These are phyloP conservation scores for Mediolabrus comicus DNA, from an alignment of 108 stramenopile species.

Conservation along the genomic window DNA sequence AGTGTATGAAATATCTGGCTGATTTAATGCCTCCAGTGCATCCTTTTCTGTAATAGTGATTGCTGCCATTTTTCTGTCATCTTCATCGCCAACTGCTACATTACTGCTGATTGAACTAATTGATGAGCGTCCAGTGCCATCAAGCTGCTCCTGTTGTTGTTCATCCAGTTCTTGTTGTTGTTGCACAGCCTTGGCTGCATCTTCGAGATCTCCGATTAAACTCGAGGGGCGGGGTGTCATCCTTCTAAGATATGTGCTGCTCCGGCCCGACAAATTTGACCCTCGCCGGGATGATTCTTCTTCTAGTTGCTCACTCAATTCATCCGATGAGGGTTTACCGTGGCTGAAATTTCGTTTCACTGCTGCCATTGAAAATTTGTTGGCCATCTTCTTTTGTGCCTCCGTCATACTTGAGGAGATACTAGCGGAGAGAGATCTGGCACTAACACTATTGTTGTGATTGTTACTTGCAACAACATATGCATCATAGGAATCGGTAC, in stretches of 20 bases:
- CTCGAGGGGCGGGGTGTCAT: background rate
- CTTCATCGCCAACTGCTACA: slow-evolving; percentile 25
- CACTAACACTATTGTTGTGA: background rate
- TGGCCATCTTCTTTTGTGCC: background rate
- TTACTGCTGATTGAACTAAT: slow-evolving; percentile 19
- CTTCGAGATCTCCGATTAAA: background rate
- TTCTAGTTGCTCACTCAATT: too few species aligned
- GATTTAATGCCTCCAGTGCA: background rate
- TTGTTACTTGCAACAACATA: background rate
- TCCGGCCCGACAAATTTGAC: background rate
- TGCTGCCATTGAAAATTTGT: background rate
- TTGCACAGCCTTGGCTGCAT: too few species aligned
- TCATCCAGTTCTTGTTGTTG: background rate
- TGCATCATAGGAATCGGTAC: too few species aligned
- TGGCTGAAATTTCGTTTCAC: background rate
- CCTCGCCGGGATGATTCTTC: background rate
- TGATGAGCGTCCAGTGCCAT: too few species aligned
- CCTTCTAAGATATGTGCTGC: too few species aligned
- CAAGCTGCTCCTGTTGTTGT: background rate
- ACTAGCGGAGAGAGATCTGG: background rate
- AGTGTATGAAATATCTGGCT: background rate
- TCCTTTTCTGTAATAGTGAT: slow-evolving; percentile 1
- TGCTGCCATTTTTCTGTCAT: background rate
- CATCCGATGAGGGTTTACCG: background rate
- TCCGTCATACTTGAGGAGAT: background rate